phyloP scores from a whole-genome alignment of 148 eudicot genomes.

The Cornus florida region DNA sequence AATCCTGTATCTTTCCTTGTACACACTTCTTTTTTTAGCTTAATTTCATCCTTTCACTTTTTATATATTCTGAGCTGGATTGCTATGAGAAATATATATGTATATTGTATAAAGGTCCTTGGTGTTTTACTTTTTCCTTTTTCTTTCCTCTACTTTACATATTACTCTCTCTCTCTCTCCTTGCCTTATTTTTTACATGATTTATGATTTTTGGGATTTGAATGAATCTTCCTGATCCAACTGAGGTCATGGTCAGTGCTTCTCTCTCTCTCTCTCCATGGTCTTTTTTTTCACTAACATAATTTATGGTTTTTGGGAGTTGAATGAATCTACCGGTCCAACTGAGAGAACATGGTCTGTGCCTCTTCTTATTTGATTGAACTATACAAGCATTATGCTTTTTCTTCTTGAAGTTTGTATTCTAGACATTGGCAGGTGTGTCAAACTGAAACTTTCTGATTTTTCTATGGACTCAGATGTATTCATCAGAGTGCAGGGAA shows the following conservation, averaged over 20 bases:
- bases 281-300: constrained; percentile 17
- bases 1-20: constrained; percentile 14
- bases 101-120: constrained; percentile 4
- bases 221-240: constrained; percentile 36
- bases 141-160: not conserved
- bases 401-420: constrained; percentile 69
- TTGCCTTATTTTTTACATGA: constrained; percentile 23
- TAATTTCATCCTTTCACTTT: constrained; percentile 49
- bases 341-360: constrained; percentile 34
- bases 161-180: not conserved
- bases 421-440: constrained; percentile 26
- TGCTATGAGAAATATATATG: not conserved
- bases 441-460: constrained; percentile 19
- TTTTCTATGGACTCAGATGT: constrained; percentile 10
- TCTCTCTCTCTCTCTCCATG: not conserved
- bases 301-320: constrained; percentile 45
- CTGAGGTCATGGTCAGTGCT: constrained; percentile 32
- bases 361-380: constrained; percentile 58
- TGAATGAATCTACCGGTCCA: constrained; percentile 40
- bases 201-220: constrained; percentile 47
- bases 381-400: constrained; percentile 65
- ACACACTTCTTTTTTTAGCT: constrained; percentile 34
- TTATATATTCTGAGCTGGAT: constrained; percentile 11
- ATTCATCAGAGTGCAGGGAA: not conserved
- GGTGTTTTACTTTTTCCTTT: constrained; percentile 18